Conservation (phyloP, 441 rosid genomes). For the Francoa sonchifolia region DNA sequence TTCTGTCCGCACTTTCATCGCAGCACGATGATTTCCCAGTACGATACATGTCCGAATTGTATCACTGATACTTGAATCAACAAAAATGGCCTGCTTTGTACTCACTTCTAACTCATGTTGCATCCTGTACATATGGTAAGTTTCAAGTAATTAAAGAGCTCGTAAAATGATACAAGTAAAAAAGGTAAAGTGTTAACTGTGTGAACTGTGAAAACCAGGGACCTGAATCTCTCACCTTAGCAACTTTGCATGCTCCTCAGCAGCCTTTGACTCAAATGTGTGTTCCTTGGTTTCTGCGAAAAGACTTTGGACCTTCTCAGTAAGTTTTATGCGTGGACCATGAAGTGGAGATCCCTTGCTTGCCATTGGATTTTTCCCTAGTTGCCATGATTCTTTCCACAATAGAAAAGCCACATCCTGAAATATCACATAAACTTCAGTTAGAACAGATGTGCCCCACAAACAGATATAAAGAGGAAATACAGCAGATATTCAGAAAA, state of each 20-base stretch:
- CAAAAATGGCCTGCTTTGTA: constrained; percentile 90
- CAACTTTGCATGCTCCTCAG: constrained; percentile 90
- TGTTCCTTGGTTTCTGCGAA: constrained; percentile 86
- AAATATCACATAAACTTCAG: constrained; percentile 6
- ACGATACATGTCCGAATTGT: constrained; percentile 94
- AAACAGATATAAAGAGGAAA: not conserved
- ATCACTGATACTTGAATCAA: constrained; percentile 95
- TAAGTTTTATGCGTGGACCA: constrained; percentile 86
- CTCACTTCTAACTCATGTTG: constrained; percentile 90
- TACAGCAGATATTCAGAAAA: not conserved
- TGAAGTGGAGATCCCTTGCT: constrained; percentile 93
- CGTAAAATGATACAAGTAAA: not conserved
- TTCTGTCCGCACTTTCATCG: constrained; percentile 75
- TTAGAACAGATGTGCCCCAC: constrained; percentile 6
- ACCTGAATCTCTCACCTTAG: constrained; percentile 43
- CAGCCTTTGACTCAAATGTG: constrained; percentile 87
- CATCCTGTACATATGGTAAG: constrained; percentile 35
- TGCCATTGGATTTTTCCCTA: constrained; percentile 89
- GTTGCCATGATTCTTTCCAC: constrained; percentile 96
- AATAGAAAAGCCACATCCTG: constrained; percentile 93
- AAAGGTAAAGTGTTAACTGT: not conserved
- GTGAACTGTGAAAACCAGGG: not conserved
- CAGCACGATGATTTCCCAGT: constrained; percentile 82
- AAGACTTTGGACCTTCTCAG: constrained; percentile 71
- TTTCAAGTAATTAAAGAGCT: not conserved